Evolutionary conservation across 176 grass and related monocot genomes (phyloP), one percentile per base, ranked within the genome.

Genomic region (Ensete glaucum): DNA sequence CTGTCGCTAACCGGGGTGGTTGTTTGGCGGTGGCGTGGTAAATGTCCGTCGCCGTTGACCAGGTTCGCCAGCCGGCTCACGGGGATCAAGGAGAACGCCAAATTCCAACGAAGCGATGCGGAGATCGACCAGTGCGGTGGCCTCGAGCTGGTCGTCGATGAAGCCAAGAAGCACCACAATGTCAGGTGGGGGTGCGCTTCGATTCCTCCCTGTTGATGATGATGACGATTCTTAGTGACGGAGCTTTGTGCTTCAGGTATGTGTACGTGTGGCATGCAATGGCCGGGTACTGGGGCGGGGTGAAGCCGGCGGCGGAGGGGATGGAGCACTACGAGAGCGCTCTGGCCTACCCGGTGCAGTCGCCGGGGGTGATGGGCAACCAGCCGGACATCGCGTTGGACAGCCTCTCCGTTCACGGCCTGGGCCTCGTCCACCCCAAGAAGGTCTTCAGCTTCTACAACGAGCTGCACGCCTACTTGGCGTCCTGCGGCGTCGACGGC

Each of bases 181-280:
- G 87, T 96, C n/a, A 85, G 82, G 72, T 77, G 51, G 49, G 79
- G 49, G 79, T 78, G 11, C 74, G 52, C 11, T 43, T 43, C 4
- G 4, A 43, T 6, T 43, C 34, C 34, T 43, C 34, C 3, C 6
- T 6, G 34, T 43, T 6, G 34, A 43, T 43, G 34, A 6, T 43
- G 34, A 43, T 43, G 34, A 43, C 34, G 34, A 43, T 6, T 43
- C 0, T 23, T 23, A 43, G 34, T 43, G 4, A 43, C 34, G 5
- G 34, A 43, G 5, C 34, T 43, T 3, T 43, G 34, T 43, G 34
- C 34, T 84, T 52, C 69, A 86, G 80, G 75, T 50, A 82, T 53
- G 87, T 96, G 64, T 92, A 96, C 78, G 89, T 92, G 62, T 96
- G 89, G 87, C 89, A 96, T 64, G 89, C 89, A 0, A 89, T 96